A percentile compares a stretch with the other conserved stretches of the same genome.
These are phyloP conservation scores for Heliamphora pulchella DNA, from an alignment of 179 eudicot genomes.

Conservation along the genomic window DNA sequence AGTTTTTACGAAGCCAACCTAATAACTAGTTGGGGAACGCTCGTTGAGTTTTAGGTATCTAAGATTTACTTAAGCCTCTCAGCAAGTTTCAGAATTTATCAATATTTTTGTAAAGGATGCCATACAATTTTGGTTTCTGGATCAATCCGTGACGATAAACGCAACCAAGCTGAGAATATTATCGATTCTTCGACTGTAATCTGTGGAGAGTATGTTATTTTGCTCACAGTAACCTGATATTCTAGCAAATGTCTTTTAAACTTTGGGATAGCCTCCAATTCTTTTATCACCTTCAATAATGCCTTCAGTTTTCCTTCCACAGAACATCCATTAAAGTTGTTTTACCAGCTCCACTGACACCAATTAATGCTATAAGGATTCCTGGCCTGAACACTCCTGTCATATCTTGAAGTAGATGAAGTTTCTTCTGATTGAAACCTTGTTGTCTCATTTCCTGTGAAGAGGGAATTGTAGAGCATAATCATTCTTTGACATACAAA, in stretches of 20 bases:
- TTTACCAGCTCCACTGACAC: slow-evolving; percentile 66
- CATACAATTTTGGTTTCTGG: slow-evolving; percentile 53
- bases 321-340: slow-evolving; percentile 63
- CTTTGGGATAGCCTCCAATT: slow-evolving; percentile 64
- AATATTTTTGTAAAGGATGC: background rate
- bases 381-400: slow-evolving; percentile 55
- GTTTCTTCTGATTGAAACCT: slow-evolving; percentile 38
- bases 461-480: slow-evolving; percentile 5
- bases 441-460: slow-evolving; percentile 46
- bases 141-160: slow-evolving; percentile 49
- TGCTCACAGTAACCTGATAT: slow-evolving; percentile 83
- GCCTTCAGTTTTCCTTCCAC: slow-evolving; percentile 72
- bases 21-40: background rate
- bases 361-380: slow-evolving; percentile 60
- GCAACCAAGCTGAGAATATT: slow-evolving; percentile 71
- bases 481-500: background rate
- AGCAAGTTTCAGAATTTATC: background rate
- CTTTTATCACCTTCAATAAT: slow-evolving; percentile 48
- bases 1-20: too few relatives aligned
- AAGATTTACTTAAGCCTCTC: background rate
- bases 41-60: background rate
- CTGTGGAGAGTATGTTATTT: slow-evolving; percentile 72
- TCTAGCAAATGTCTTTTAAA: slow-evolving; percentile 72
- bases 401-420: slow-evolving; percentile 43
- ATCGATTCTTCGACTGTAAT: slow-evolving; percentile 72